phyloP scores from a whole-genome alignment of 1,139 yeast species.

The Meyerozyma smithsonii region DNA sequence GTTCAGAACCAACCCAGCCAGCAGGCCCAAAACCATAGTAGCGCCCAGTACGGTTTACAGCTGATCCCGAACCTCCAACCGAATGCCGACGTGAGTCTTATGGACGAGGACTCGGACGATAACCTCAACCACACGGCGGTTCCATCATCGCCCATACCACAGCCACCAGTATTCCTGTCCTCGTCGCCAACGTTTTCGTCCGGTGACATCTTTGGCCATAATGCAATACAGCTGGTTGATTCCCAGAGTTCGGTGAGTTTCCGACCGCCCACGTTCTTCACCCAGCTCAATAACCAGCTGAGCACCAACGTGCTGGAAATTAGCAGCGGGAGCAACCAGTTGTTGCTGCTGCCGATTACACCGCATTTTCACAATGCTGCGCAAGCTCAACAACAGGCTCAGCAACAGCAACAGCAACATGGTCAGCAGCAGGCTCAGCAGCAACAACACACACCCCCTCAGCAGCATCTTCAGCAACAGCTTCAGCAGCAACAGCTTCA shows the following conservation, averaged over 20 bases:
- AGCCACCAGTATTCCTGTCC: slow-evolving; percentile 10
- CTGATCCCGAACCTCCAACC: slow-evolving; percentile 5
- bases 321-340: slow-evolving; percentile 15
- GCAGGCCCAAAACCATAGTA: slow-evolving; percentile 4
- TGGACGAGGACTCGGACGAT: slow-evolving; percentile 35
- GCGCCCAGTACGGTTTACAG: neutral
- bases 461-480: slow-evolving; percentile 16
- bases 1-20: slow-evolving; percentile 1
- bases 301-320: slow-evolving; percentile 37
- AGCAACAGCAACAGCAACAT: slow-evolving; percentile 10
- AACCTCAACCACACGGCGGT: slow-evolving; percentile 3
- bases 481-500: slow-evolving; percentile 15
- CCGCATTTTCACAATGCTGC: slow-evolving; percentile 1
- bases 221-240: slow-evolving; percentile 37
- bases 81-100: slow-evolving; percentile 28
- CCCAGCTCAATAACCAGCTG: slow-evolving; percentile 40
- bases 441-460: slow-evolving; percentile 1
- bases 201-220: slow-evolving; percentile 13
- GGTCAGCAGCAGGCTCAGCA: slow-evolving; percentile 8
- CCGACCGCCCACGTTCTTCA: slow-evolving; percentile 41
- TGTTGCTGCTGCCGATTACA: neutral
- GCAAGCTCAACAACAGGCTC: slow-evolving; percentile 8
- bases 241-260: slow-evolving; percentile 30
- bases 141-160: neutral
- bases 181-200: slow-evolving; percentile 29